phyloP scores from a whole-genome alignment of 352 stramenopile genomes.

The Pythium apleroticum region DNA sequence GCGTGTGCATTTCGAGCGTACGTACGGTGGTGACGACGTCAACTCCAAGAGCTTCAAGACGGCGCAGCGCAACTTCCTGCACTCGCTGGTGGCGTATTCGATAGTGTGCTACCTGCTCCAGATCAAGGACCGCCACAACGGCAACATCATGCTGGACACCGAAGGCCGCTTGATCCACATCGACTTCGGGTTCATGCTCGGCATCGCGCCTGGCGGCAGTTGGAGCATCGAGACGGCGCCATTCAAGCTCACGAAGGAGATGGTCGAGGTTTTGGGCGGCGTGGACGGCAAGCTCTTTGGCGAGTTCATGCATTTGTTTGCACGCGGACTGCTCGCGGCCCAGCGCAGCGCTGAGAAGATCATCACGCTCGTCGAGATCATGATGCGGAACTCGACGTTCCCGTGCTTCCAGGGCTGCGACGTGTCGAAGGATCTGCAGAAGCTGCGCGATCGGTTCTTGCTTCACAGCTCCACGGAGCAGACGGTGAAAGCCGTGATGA shows the following conservation, averaged over 20 bases:
- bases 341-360: constrained; percentile 65
- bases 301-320: constrained; percentile 86
- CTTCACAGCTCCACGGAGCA: constrained; percentile 91
- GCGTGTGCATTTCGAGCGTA: constrained; percentile 92
- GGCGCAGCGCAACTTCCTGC: constrained; percentile 77
- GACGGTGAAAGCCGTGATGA: constrained; percentile 82
- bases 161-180: constrained; percentile 97
- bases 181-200: constrained; percentile 96
- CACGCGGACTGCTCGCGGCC: constrained; percentile 75
- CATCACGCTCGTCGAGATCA: constrained; percentile 73
- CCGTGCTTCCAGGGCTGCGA: constrained; percentile 82
- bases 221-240: constrained; percentile 95
- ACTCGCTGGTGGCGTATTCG: constrained; percentile 87
- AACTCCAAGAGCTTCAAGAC: constrained; percentile 54
- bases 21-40: constrained; percentile 85
- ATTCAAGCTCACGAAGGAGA: constrained; percentile 98
- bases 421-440: constrained; percentile 84
- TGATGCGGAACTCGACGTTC: constrained; percentile 84
- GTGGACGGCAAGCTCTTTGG: constrained; percentile 91
- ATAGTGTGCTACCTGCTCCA: constrained; percentile 97
- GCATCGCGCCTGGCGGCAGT: constrained; percentile 92
- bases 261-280: constrained; percentile 95
- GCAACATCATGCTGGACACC: constrained; percentile 96
- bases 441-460: constrained; percentile 75
- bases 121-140: constrained; percentile 98